Evolutionary conservation across 495 filamentous ascomycete genomes (phyloP).

Genomic region (Aspergillus cristatus): DNA sequence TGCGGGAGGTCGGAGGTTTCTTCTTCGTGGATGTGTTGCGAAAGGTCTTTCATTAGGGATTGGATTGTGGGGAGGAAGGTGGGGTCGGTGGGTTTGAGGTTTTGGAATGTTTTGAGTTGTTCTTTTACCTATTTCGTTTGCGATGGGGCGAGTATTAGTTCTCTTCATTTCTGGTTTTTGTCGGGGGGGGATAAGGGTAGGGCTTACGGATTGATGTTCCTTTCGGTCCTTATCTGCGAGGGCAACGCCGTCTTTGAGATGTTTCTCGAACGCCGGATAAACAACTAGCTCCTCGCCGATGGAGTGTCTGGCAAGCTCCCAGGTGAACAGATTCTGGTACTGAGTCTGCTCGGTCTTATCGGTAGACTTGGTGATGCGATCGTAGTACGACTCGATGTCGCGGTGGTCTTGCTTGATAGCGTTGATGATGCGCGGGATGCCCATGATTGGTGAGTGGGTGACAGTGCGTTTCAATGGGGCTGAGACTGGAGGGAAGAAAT

Average conservation of each 20-base stretch:
- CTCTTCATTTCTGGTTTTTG: background rate
- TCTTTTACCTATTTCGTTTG: constrained; percentile 69
- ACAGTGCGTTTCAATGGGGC: too few species aligned
- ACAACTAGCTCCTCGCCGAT: constrained; percentile 62
- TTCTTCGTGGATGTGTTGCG: constrained; percentile 53
- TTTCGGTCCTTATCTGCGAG: constrained; percentile 52
- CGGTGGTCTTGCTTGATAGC: constrained; percentile 55
- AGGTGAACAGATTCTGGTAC: constrained; percentile 60
- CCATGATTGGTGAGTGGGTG: background rate
- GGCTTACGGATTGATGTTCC: constrained; percentile 45
- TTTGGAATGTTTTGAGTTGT: constrained; percentile 51
- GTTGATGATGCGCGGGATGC: constrained; percentile 24
- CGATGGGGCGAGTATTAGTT: background rate
- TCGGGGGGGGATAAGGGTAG: too few species aligned
- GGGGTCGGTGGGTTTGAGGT: constrained; percentile 33
- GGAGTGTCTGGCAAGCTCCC: constrained; percentile 60
- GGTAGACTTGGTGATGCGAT: constrained; percentile 42
- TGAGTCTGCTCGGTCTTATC: constrained; percentile 37
- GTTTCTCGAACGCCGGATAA: constrained; percentile 57
- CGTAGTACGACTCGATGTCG: constrained; percentile 49
- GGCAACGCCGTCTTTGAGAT: constrained; percentile 36
- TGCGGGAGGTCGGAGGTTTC: constrained; percentile 46
- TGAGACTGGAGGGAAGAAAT: too few species aligned
- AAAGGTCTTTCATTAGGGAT: constrained; percentile 41
- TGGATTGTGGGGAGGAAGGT: constrained; percentile 45